Evolutionary conservation across 2,329 filamentous ascomycete genomes (phyloP), one percentile per base, ranked within the genome.

Genomic region (Diaporthe vaccinii): DNA sequence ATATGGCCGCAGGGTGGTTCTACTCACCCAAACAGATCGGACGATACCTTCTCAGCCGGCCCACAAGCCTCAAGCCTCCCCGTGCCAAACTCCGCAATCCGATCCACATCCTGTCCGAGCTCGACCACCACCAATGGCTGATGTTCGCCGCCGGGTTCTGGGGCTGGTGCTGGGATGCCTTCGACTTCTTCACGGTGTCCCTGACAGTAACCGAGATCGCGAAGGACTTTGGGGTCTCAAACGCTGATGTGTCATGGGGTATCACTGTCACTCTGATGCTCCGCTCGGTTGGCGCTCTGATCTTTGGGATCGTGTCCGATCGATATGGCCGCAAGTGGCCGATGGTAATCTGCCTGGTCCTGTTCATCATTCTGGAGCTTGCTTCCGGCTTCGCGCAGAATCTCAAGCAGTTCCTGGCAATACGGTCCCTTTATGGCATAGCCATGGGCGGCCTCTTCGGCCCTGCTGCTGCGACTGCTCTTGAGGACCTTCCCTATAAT

Each of bases 361-460:
- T 74, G 5, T 72, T 74, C 22, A 72, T 74, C 25, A 36, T 74
- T 1, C 22, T 74, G 10, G 68, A 71, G 68, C 51, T 71, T n/a
- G 51, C 51, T 3, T 58, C 93, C 46, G 93, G 93, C 73, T 95
- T 94, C 81, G 90, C 89, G 76, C 82, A 86, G 0, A 95, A 91
- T 0, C 95, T 94, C 79, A 80, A 86, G 65, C 90, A 94, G 78
- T 96, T 96, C 81, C 85, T 96, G n/a, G 93, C 91, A 12, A 93
- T 94, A 14, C 89, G 94, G 44, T 91, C 92, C 51, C 85, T 96
- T 3, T 96, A 95, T 80, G 94, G 94, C 62, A 84, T 96, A 57
- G 94, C 94, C 79, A 96, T 96, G 94, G 94, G 94, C 51, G 94
- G 94, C 78, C 78, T 96, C 1, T 92, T 95, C 83, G 94, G 94